phyloP scores from a whole-genome alignment of 352 stramenopile species.

The Phytophthora sansomeana region DNA sequence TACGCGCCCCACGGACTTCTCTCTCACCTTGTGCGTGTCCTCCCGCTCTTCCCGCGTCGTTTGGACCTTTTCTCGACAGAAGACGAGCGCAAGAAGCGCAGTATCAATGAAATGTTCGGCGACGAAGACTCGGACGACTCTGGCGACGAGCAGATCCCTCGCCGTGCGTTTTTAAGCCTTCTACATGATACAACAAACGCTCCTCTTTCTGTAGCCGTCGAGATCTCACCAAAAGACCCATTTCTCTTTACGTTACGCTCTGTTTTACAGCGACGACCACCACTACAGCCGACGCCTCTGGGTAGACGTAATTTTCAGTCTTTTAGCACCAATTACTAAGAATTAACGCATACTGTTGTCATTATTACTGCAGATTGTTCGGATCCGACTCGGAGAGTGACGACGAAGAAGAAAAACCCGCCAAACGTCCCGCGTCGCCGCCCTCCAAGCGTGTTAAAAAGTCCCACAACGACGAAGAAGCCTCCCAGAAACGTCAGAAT shows the following conservation, averaged over 20 bases:
- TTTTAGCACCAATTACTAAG: too few relatives aligned
- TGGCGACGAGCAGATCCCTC: slow-evolving; percentile 64
- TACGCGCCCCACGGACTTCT: neutral
- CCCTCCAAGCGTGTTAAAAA: slow-evolving; percentile 66
- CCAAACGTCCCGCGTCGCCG: slow-evolving; percentile 55
- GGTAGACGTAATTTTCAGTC: slow-evolving; percentile 36
- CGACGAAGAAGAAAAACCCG: slow-evolving; percentile 59
- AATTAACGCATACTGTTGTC: neutral
- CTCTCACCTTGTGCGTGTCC: neutral
- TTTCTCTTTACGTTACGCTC: slow-evolving; percentile 3
- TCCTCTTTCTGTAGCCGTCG: neutral
- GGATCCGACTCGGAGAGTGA: slow-evolving; percentile 90
- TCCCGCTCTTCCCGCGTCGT: neutral
- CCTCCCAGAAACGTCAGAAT: slow-evolving; percentile 20
- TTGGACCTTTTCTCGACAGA: slow-evolving; percentile 36
- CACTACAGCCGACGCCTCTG: slow-evolving; percentile 76
- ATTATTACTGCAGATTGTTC: slow-evolving; percentile 62
- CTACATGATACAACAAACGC: neutral
- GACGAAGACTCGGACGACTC: slow-evolving; percentile 84
- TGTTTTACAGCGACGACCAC: slow-evolving; percentile 39
- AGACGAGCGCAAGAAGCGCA: slow-evolving; percentile 85
- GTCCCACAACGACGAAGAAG: slow-evolving; percentile 24
- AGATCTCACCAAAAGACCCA: slow-evolving; percentile 2
- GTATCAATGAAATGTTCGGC: slow-evolving; percentile 90
- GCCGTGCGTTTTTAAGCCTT: slow-evolving; percentile 35